Evolutionary conservation across 352 stramenopile genomes (phyloP).

Genomic region (Globisporangium cylindrosporum): DNA sequence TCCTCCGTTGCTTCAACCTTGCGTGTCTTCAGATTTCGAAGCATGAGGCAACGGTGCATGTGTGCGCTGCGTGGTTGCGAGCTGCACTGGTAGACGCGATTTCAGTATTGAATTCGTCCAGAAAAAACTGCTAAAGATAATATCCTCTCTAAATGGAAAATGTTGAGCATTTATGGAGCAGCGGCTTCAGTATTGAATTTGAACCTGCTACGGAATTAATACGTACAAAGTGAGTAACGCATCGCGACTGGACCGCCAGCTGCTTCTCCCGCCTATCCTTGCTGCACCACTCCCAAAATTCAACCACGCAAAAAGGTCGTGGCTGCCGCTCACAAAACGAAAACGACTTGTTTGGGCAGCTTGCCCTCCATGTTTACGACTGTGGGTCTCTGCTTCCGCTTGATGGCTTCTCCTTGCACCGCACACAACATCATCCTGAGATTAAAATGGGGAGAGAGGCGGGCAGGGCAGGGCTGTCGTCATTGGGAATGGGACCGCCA

Average conservation of each 20-base stretch:
- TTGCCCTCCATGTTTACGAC: neutral
- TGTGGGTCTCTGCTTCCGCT: neutral
- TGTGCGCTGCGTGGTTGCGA: neutral
- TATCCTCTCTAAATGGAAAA: neutral
- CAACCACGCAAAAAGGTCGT: neutral
- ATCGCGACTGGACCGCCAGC: neutral
- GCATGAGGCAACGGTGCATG: neutral
- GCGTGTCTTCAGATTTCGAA: neutral
- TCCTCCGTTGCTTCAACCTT: slow-evolving; percentile 4
- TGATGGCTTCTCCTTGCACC: neutral
- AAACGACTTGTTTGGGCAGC: neutral
- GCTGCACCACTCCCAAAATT: neutral
- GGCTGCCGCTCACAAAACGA: neutral
- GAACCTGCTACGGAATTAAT: neutral
- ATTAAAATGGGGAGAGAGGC: neutral
- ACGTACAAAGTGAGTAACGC: neutral
- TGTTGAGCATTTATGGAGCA: neutral
- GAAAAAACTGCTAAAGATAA: neutral
- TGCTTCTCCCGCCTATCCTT: neutral
- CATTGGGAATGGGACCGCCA: neutral
- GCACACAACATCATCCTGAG: neutral
- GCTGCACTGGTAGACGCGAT: neutral
- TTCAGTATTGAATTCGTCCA: neutral
- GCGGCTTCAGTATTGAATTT: neutral
- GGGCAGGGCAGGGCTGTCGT: neutral